Evolutionary conservation across 2,329 filamentous ascomycete species (phyloP).

Genomic region (Exserohilum rostratum): DNA sequence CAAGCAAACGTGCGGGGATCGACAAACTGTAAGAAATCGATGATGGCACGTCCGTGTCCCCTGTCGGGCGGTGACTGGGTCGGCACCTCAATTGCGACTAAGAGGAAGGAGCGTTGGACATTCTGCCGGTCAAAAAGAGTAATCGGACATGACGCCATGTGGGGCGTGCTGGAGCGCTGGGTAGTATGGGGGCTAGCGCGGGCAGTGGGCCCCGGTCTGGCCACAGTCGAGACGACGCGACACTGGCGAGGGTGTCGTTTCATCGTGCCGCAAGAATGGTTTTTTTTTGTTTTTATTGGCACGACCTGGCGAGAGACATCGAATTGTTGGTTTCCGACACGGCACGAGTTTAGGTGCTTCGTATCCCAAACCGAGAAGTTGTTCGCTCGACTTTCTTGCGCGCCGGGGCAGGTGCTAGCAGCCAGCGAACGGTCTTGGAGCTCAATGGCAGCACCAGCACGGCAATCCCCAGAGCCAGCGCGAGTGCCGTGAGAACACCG

Average conservation of each 20-base stretch:
- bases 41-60: conserved; percentile 13
- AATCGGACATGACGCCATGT: conserved; percentile 30
- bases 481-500: conserved; percentile 10
- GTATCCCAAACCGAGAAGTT: background rate
- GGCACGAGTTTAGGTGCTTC: background rate
- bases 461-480: too few species aligned
- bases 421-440: background rate
- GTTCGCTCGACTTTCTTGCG: background rate
- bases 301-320: conserved; percentile 8
- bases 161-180: conserved; percentile 28
- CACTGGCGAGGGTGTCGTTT: conserved; percentile 22
- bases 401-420: background rate
- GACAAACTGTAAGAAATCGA: conserved; percentile 35
- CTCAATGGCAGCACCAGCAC: background rate
- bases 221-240: conserved; percentile 18
- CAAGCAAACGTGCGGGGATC: conserved; percentile 28
- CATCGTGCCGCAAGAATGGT: conserved; percentile 19
- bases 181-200: conserved; percentile 27
- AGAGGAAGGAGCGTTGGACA: conserved; percentile 23
- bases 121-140: conserved; percentile 36
- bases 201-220: conserved; percentile 23
- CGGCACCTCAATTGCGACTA: conserved; percentile 4
- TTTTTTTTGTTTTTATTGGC: conserved; percentile 5
- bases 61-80: conserved; percentile 28
- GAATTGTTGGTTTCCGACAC: conserved; percentile 6